Evolutionary conservation across 805 yeast species (phyloP), one percentile per base, ranked within the genome.

Genomic region (Metschnikowia koreensis): DNA sequence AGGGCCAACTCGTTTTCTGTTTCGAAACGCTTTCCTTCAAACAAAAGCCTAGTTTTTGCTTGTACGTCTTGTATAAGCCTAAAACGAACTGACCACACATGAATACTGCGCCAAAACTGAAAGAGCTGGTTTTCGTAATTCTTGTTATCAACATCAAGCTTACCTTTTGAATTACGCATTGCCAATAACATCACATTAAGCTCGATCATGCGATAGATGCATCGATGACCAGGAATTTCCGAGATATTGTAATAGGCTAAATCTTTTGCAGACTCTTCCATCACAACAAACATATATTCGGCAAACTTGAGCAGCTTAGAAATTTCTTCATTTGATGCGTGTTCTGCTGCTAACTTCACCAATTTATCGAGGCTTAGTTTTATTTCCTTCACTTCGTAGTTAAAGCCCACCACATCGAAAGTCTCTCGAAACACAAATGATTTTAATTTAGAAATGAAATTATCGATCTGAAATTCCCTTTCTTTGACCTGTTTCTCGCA

Each of bases 161-260:
- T 27, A 12, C 50, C 50, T 10, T 15, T 11, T 7, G 41, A 41
- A 22, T 47, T 41, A 33, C 27, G 13, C 42, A 47, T 22, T 10
- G 36, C 22, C 37, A 41, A 33, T 22, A 47, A 46, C 28, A 27
- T 9, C 36, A 47, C 37, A 22, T 47, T 41, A 38, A 47, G 41
- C 36, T 47, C 46, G 15, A 41, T 15, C 12, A 47, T 47, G 6
- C 45, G 43, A 17, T 41, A 47, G 29, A 41, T 33, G 37, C 41
- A 41, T 7, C 39, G 36, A 16, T 40, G 44, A 13, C 49, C 49
- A 9, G 40, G 41, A 3, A 15, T 17, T 6, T 16, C 31, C 11
- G 37, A 41, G 12, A 26, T 8, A 16, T 36, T 27, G 29, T 41
- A 27, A 6, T 13, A 7, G 9, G 3, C 41, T n/a, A 41, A 36